These are phyloP conservation scores for Lactarius indigo DNA, from an alignment of 768 basidiomycete species.

Conservation along the genomic window DNA sequence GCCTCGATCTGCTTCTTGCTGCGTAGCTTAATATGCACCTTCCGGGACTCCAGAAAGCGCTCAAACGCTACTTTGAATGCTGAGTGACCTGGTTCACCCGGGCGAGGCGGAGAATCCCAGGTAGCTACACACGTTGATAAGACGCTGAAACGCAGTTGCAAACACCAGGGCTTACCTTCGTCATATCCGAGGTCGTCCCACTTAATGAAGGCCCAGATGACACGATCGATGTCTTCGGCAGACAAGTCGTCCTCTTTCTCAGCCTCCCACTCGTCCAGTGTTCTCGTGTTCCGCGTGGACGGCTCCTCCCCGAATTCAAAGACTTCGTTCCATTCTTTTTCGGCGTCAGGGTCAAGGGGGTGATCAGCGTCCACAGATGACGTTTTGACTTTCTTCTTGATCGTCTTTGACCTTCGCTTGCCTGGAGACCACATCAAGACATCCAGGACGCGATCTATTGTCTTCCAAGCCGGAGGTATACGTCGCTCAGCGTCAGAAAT, in stretches of 20 bases:
- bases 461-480: conserved; percentile 82
- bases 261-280: conserved; percentile 59
- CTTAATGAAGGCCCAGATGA: conserved; percentile 85
- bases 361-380: conserved; percentile 31
- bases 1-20: conserved; percentile 39
- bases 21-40: conserved; percentile 55
- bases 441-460: conserved; percentile 89
- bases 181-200: conserved; percentile 95
- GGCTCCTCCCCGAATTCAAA: conserved; percentile 66
- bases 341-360: conserved; percentile 32
- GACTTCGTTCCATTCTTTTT: conserved; percentile 35
- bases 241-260: conserved; percentile 41
- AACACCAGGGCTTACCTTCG: conserved; percentile 56
- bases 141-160: conserved; percentile 7
- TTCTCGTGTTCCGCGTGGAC: conserved; percentile 47
- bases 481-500: conserved; percentile 66
- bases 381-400: conserved; percentile 27
- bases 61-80: conserved; percentile 67
- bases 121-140: conserved; percentile 50
- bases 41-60: conserved; percentile 59
- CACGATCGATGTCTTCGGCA: conserved; percentile 50
- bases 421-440: conserved; percentile 59
- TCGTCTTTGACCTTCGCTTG: conserved; percentile 28
- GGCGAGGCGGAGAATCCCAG: conserved; percentile 85
- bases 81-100: conserved; percentile 50